These are phyloP conservation scores for Punica granatum DNA, from an alignment of 345 rosid species.

Conservation along the genomic window DNA sequence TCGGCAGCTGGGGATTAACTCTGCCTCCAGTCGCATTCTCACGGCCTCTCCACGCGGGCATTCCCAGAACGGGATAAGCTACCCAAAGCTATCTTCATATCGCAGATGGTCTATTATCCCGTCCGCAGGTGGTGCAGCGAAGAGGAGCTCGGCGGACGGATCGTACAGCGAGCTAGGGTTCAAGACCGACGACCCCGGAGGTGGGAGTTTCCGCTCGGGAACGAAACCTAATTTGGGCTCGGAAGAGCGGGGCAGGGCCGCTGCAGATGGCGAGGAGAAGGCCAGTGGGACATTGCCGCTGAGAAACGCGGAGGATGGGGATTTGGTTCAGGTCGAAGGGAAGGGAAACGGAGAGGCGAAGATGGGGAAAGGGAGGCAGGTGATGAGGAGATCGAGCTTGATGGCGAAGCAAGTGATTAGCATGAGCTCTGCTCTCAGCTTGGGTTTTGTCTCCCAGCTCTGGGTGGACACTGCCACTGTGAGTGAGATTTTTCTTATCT, in stretches of 20 bases:
- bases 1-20: conserved; percentile 1
- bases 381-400: conserved; percentile 52
- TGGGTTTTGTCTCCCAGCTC: conserved; percentile 78
- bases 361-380: conserved; percentile 33
- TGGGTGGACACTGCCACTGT: conserved; percentile 73
- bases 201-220: conserved; percentile 13
- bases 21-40: conserved; percentile 1
- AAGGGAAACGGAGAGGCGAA: conserved; percentile 12
- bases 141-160: conserved; percentile 9
- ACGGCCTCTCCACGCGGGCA: neutral
- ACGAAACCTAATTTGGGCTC: conserved; percentile 10
- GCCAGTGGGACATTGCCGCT: conserved; percentile 4
- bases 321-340: neutral
- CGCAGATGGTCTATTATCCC: neutral
- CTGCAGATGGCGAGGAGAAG: conserved; percentile 19
- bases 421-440: conserved; percentile 59
- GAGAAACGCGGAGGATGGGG: conserved; percentile 3
- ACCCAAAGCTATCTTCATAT: neutral
- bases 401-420: conserved; percentile 84
- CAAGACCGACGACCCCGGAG: conserved; percentile 16
- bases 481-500: conserved; percentile 17
- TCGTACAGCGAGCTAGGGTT: conserved; percentile 28
- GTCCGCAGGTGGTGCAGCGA: conserved; percentile 4
- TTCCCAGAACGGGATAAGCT: neutral
- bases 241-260: conserved; percentile 7